Base-by-base conservation (phyloP, 495 filamentous ascomycete genomes). In the Haplographium delicatum region DNA sequence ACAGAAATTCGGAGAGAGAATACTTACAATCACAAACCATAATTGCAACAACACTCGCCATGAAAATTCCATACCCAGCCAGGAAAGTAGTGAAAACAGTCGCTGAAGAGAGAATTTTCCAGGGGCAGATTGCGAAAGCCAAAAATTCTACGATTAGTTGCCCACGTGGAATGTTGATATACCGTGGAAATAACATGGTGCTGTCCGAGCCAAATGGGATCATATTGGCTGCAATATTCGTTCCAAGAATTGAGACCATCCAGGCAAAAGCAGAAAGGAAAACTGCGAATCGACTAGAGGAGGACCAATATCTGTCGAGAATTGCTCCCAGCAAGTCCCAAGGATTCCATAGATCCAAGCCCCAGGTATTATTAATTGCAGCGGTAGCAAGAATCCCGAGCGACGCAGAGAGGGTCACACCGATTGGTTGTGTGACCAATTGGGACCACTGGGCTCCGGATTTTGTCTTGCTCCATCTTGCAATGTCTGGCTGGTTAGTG, bases 401-500 rank as follows among this genome's bases (percentile, higher is more conserved):
- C 46, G 59, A 65, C 5, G 68, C 68, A 3, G 67, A 68, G 1
- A 72, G 51, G 4, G 68, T 72, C 3, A 68, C 63, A 9, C 64
- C 60, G 34, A 72, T 47, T 1, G 69, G 69, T 26, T 71, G 65
- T 7, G 61, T 61, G 27, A 71, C 53, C 47, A 61, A 34, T 44
- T 72, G 67, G 1, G 67, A 61, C 64, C 67, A 72, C 39, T 68
- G 60, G 2, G 69, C 59, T 13, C 63, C 67, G 8, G 41, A 57
- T 42, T 60, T 61, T 3, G 56, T 69, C 25, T 59, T 60, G 23
- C 60, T 59, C 68, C 69, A 72, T 25, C 68, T 54, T 13, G 63
- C 64, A 56, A 66, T 67, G 45, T 72, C 70, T 5, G 70, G 67
- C 51, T 72, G 66, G 45, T 70, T 71, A 3, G 66, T 70, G 51